Conservation (phyloP, 2,329 filamentous ascomycete genomes). For the Dactylonectria estremocensis region DNA sequence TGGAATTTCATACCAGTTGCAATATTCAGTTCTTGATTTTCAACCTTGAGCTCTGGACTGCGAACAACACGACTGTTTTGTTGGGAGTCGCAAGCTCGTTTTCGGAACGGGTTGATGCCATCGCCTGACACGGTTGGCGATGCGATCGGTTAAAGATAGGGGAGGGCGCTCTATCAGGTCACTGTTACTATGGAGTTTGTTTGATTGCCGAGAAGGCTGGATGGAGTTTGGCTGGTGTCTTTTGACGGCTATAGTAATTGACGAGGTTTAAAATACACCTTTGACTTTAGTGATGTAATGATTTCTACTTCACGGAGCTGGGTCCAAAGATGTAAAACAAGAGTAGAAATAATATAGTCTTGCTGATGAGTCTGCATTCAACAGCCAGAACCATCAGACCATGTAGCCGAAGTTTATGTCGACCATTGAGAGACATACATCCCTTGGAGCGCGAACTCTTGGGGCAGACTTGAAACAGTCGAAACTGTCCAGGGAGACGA, state of each 20-base stretch:
- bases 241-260: constrained; percentile 32
- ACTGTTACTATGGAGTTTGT: constrained; percentile 8
- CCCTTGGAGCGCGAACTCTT: not conserved
- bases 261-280: constrained; percentile 2
- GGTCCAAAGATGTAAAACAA: not conserved
- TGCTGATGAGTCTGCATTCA: not conserved
- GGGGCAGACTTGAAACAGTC: not conserved
- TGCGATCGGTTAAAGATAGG: constrained; percentile 6
- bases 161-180: not conserved
- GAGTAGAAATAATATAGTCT: not conserved
- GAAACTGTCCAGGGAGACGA: not conserved
- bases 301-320: too few relatives aligned
- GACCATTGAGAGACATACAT: not conserved
- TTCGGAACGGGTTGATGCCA: not conserved
- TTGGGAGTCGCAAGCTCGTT: not conserved
- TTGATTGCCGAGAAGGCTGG: constrained; percentile 10
- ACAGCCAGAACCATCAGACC: not conserved
- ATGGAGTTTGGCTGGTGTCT: constrained; percentile 14
- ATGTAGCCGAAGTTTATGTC: not conserved
- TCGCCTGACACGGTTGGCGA: constrained; percentile 2
- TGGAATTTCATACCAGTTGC: constrained; percentile 6
- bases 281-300: not conserved
- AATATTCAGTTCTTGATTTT: constrained; percentile 10
- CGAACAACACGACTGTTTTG: constrained; percentile 1
- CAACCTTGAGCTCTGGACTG: constrained; percentile 1